A percentile compares a stretch with the other conserved stretches of the same genome.
Conservation (phyloP, 257 asterid genomes). For the Lycium ferocissimum region DNA sequence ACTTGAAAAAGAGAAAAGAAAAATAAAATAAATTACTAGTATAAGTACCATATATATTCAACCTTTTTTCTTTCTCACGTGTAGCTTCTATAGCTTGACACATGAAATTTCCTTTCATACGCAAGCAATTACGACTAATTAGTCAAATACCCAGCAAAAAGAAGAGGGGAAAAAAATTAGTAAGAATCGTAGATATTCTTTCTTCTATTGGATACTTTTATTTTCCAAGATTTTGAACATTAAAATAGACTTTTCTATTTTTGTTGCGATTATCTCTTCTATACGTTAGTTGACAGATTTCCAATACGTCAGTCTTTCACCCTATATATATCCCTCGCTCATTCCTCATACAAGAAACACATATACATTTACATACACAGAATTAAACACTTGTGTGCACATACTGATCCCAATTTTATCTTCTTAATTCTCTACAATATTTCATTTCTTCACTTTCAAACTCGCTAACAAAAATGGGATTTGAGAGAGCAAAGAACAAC, state of each 20-base stretch:
- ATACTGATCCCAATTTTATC: neutral
- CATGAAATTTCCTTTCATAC: constrained; percentile 18
- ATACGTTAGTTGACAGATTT: neutral
- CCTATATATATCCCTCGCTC: constrained; percentile 46
- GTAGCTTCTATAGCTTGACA: constrained; percentile 22
- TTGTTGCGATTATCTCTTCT: neutral
- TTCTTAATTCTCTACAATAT: neutral
- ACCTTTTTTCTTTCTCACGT: constrained; percentile 33
- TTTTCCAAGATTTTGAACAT: constrained; percentile 54
- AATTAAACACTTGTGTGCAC: neutral
- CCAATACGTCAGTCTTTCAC: constrained; percentile 19
- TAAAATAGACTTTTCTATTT: constrained; percentile 55
- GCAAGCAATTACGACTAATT: constrained; percentile 46
- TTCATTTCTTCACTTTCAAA: neutral
- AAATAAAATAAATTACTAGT: neutral
- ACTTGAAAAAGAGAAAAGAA: neutral
- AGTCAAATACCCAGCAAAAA: constrained; percentile 11
- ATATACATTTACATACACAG: neutral
- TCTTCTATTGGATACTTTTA: neutral
- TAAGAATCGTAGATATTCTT: neutral
- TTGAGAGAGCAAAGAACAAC: constrained; percentile 33
- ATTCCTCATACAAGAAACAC: constrained; percentile 1
- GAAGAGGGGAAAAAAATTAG: neutral
- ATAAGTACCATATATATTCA: no score
- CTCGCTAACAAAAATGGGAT: constrained; percentile 43